These are phyloP conservation scores for Symbiodinium pilosum DNA, from an alignment of 73 alveolate genomes.

Conservation along the genomic window DNA sequence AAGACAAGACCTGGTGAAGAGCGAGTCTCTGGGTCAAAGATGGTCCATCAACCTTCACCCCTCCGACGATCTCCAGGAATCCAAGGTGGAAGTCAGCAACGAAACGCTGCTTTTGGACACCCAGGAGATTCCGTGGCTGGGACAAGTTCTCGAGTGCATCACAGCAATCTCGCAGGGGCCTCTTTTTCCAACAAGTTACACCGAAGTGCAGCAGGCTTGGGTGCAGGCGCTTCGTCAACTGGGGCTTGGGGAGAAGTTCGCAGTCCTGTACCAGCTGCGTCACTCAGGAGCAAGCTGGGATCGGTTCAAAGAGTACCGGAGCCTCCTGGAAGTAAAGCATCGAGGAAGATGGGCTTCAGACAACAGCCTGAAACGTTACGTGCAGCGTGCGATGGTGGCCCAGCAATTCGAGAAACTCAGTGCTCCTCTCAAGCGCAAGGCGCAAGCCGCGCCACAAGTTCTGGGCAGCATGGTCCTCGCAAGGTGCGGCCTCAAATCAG, in stretches of 20 bases:
- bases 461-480: background rate
- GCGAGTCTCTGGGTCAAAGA: background rate
- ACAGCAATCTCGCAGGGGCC: background rate
- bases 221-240: background rate
- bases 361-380: background rate
- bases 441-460: background rate
- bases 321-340: constrained; percentile 18
- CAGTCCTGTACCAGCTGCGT: constrained; percentile 15
- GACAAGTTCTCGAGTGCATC: background rate
- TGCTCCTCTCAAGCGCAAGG: background rate
- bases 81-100: background rate
- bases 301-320: background rate
- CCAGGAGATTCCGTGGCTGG: background rate
- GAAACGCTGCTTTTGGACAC: background rate
- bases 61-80: background rate
- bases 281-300: constrained; percentile 30
- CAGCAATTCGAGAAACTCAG: constrained; percentile 24
- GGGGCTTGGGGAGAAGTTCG: background rate
- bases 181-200: background rate
- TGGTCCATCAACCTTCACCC: background rate
- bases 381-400: constrained; percentile 24
- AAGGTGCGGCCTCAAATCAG: background rate
- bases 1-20: background rate
- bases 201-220: background rate
- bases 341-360: constrained; percentile 46